Evolutionary conservation across 1,284 basidiomycete species (phyloP).

Genomic region (Sanghuangporus weigelae): DNA sequence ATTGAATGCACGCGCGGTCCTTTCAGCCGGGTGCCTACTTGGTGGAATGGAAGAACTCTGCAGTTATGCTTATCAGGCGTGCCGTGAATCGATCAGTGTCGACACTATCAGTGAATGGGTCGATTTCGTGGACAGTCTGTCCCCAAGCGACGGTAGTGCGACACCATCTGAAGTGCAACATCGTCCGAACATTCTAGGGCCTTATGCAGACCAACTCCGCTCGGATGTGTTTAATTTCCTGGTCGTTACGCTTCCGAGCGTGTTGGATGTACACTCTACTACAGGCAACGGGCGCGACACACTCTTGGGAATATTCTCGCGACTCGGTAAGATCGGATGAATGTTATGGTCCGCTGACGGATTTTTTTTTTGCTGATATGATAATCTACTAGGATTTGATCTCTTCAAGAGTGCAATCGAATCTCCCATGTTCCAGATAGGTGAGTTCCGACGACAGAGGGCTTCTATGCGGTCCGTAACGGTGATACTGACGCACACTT

Average conservation of each 20-base stretch:
- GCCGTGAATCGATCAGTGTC: constrained; percentile 66
- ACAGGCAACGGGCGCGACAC: constrained; percentile 50
- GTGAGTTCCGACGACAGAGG: constrained; percentile 36
- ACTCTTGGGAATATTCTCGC: constrained; percentile 66
- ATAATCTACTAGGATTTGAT: constrained; percentile 59
- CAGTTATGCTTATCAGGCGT: constrained; percentile 71
- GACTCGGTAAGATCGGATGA: constrained; percentile 19
- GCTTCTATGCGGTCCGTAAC: background rate
- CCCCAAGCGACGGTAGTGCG: constrained; percentile 47
- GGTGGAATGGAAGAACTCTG: constrained; percentile 82
- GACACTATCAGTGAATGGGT: constrained; percentile 74
- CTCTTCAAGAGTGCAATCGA: constrained; percentile 77
- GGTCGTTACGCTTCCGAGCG: constrained; percentile 62
- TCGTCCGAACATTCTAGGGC: constrained; percentile 59
- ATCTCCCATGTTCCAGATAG: constrained; percentile 70
- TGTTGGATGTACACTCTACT: constrained; percentile 37
- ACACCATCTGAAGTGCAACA: constrained; percentile 41
- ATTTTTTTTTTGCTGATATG: background rate
- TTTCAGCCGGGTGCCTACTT: constrained; percentile 76
- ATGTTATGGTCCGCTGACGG: background rate
- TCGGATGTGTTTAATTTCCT: constrained; percentile 75
- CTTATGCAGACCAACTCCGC: constrained; percentile 61
- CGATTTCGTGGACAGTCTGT: constrained; percentile 63
- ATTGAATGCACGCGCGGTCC: constrained; percentile 74
- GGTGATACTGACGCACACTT: constrained; percentile 8